Evolutionary conservation across 2,329 filamentous ascomycete species (phyloP).

Genomic region (Fusarium sp.): DNA sequence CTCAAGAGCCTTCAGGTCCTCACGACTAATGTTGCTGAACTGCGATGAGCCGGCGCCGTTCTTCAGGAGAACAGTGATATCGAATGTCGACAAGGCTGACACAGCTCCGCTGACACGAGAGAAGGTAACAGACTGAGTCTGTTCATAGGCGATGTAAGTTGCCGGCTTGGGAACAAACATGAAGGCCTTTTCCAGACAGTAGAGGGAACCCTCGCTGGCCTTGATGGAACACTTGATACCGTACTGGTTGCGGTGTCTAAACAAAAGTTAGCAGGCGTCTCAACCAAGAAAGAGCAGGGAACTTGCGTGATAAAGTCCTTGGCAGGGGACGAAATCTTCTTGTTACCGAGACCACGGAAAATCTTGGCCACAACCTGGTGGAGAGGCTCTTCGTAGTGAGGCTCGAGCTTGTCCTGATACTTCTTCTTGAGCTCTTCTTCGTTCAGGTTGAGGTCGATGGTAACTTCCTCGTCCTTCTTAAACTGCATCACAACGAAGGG

Average conservation of each 20-base stretch:
- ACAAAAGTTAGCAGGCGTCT: constrained; percentile 42
- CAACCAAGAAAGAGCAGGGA: constrained; percentile 1
- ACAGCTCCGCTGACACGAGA: constrained; percentile 94
- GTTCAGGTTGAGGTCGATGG: constrained; percentile 94
- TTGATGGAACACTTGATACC: constrained; percentile 99
- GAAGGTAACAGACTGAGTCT: constrained; percentile 90
- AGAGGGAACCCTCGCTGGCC: constrained; percentile 95
- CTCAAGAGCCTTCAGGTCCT: constrained; percentile 96
- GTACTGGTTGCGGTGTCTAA: constrained; percentile 84
- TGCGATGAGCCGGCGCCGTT: constrained; percentile 85
- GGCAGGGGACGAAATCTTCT: constrained; percentile 92
- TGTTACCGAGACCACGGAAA: constrained; percentile 91
- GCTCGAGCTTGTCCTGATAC: constrained; percentile 87
- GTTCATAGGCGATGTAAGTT: constrained; percentile 95
- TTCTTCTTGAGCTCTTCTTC: constrained; percentile 82
- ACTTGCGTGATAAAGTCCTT: constrained; percentile 85
- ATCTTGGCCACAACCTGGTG: constrained; percentile 94
- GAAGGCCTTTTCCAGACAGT: constrained; percentile 97
- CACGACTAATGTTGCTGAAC: constrained; percentile 99
- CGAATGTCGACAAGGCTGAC: constrained; percentile 93
- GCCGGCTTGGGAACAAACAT: constrained; percentile 99
- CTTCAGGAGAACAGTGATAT: constrained; percentile 94
- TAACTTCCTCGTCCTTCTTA: constrained; percentile 96
- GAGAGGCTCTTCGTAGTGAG: constrained; percentile 92
- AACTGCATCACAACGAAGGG: constrained; percentile 99